Evolutionary conservation across 257 asterid species (phyloP), one percentile per base, ranked within the genome.

Genomic region (Dorcoceras hygrometricum): DNA sequence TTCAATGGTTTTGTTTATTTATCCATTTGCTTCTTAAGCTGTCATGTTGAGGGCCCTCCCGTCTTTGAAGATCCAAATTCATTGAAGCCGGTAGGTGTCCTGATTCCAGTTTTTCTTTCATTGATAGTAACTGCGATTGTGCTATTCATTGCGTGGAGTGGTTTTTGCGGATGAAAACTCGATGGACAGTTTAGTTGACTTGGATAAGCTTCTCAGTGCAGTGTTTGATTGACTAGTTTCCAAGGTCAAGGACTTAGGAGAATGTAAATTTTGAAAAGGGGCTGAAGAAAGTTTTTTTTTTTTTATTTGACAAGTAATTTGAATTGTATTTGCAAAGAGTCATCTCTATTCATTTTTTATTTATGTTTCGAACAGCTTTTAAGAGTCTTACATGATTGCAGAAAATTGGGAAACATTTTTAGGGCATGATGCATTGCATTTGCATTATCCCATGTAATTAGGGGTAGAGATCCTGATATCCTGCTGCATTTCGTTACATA

Each of bases 31-130:
- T 23, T 26, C 25, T 51, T 23, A 46, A 83, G 85, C 78, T 83
- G 90, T 54, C 95, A 94, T 67, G 79, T 85, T 76, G 95, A 88
- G 69, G 89, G 86, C 62, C 75, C 92, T 72, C 96, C 99, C 6
- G 64, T 85, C 0, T 76, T 94, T 68, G 95, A 90, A 79, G 97
- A 90, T 83, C 99, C 99, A 19, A 88, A 80, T 84, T 94, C 99
- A 11, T 75, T 90, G 79, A 85, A 83, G 28, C 80, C 79, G 79
- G 96, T 91, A 67, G 1, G 63, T 14, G 16, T 74, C 36, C 28
- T 23, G 28, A 43, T 71, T 70, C 59, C 18, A n/a, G 27, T 55
- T 67, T 50, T 22, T 25, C 8, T 34, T 62, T 43, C 18, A 9
- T 36, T 48, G 29, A 9, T 19, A 31, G 2, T n/a, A 7, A 26